Base-by-base conservation (phyloP, 106 monocot genomes). In the Gastrodia elata region DNA sequence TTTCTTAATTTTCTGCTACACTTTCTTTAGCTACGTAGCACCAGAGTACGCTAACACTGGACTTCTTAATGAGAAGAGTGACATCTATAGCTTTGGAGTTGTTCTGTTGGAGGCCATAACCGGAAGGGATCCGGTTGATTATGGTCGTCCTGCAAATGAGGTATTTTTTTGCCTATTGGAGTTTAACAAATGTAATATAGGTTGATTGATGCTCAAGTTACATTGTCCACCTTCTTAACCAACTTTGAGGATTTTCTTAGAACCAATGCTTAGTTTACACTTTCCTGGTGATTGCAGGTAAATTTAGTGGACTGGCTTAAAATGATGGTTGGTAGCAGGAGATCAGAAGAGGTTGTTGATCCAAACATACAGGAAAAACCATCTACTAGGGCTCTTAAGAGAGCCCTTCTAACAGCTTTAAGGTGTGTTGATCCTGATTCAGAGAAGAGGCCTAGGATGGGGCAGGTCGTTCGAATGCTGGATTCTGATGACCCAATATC, bases 1-100 rank as follows among this genome's bases (percentile, higher is more conserved):
- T 36, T 61, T 33, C 71, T 39, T 42, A 35, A 42, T 38, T 28
- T 4, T 72, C 28, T 46, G 16, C 48, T 46, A 34, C 43, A 25
- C 39, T 72, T 24, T 59, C 2, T 72, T 30, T 27, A 89, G 89
- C 38, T 89, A 89, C 80, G 89, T 89, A 8, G 89, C 89, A 35
- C 89, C 89, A 70, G 89, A 89, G 70, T 89, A 89, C 80, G 89
- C 89, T 35, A 89, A 82, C 67, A 83, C 83, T 79, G 89, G 89
- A 36, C 82, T 89, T 65, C 81, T 89, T 4, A 89, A 84, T 64
- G 89, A 89, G 64, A 89, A 86, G 70, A 86, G 89, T 65, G 86
- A 89, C 36, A 65, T 89, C 22, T 89, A 89, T 79, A 89, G 89
- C 75, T 89, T 84, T 75, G 89, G 89, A 38, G 83, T 89, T 75